Conservation (phyloP, 331 rosid genomes). For the Quercus phellos region DNA sequence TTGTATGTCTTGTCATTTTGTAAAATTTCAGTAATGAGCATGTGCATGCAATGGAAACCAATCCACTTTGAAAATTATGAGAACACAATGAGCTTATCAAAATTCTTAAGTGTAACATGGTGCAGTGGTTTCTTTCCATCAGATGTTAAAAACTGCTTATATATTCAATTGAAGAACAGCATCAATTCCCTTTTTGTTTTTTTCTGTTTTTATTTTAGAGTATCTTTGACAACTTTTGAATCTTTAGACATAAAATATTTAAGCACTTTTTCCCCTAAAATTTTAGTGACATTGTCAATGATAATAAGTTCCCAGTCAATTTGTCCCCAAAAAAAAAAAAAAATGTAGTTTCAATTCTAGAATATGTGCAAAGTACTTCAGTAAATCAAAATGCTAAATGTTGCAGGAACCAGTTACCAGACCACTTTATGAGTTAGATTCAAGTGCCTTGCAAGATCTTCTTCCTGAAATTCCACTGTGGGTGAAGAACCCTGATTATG, state of each 20-base stretch:
- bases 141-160: too few species aligned
- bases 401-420: conserved; percentile 66
- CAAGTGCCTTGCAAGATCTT: conserved; percentile 59
- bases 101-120: background rate
- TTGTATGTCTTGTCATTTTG: background rate
- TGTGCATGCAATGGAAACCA: background rate
- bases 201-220: background rate
- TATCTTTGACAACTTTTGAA: background rate
- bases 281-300: too few species aligned
- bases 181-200: background rate
- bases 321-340: background rate
- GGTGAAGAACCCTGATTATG: conserved; percentile 89
- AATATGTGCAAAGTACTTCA: conserved; percentile 7
- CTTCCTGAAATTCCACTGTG: conserved; percentile 82
- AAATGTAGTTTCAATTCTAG: background rate
- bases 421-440: conserved; percentile 64
- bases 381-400: conserved; percentile 18
- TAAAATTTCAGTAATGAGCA: background rate
- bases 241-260: background rate
- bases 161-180: too few species aligned
- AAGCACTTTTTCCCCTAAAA: background rate
- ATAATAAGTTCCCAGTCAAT: background rate
- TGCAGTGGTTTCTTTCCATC: background rate
- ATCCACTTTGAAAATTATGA: background rate
- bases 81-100: background rate